Base-by-base conservation (phyloP, 73 alveolate genomes). In the Uronychia binucleata region DNA sequence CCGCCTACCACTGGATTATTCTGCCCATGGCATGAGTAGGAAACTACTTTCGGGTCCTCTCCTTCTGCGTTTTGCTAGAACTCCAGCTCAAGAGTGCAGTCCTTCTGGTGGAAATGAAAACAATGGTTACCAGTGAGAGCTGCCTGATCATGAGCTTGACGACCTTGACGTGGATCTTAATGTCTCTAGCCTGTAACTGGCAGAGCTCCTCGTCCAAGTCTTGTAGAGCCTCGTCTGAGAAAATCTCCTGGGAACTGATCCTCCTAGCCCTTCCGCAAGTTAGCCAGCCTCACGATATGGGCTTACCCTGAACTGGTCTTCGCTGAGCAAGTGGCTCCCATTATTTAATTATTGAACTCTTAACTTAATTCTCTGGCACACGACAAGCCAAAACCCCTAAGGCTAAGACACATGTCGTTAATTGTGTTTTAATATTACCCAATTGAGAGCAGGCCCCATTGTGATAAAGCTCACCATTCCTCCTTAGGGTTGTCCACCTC, bases 401-500 rank as follows among this genome's bases (percentile, higher is more conserved):
- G n/a, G n/a, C n/a, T n/a, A n/a, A n/a, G n/a, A n/a, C n/a, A n/a
- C n/a, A n/a, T n/a, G n/a, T n/a, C n/a, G n/a, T n/a, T n/a, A n/a
- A n/a, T n/a, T n/a, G n/a, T n/a, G n/a, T n/a, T n/a, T n/a, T n/a
- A n/a, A n/a, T n/a, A n/a, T n/a, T n/a, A n/a, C n/a, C n/a, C n/a
- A n/a, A n/a, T n/a, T n/a, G n/a, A n/a, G n/a, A n/a, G n/a, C n/a
- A n/a, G n/a, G n/a, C n/a, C n/a, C n/a, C n/a, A 46, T 19, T 46
- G 19, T 46, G 5, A 19, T 46, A 19, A 46, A 5, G 67, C 67
- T 46, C 67, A 46, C 67, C 67, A 46, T 19, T 46, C 67, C 19
- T 46, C 67, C 67, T 46, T 34, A 1, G 84, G 84, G 33, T 31
- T 30, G 19, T 78, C 84, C 8, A 58, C 29, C 32, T 78, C 84